A percentile compares a stretch with the other conserved stretches of the same genome.
Conservation (phyloP, 495 filamentous ascomycete genomes). For the Chaetomidium leptoderma region DNA sequence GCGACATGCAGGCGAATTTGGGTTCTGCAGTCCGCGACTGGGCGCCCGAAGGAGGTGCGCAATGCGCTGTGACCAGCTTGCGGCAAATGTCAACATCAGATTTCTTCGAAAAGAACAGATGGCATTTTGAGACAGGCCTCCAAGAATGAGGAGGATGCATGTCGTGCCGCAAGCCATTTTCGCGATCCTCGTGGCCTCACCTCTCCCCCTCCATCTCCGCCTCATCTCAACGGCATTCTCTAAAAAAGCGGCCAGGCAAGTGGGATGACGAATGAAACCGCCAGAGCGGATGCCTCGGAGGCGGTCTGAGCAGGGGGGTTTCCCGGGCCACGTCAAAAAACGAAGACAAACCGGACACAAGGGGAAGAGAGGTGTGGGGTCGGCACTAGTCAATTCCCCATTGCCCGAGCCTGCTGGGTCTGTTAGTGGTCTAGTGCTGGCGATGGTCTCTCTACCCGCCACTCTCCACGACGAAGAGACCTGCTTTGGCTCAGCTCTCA, state of each 20-base stretch:
- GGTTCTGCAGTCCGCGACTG: background rate
- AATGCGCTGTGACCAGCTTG: no score
- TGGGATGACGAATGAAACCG: constrained; percentile 25
- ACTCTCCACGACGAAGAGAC: background rate
- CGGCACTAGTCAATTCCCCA: background rate
- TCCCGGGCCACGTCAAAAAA: constrained; percentile 20
- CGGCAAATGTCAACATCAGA: no score
- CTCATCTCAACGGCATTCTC: background rate
- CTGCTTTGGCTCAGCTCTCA: background rate
- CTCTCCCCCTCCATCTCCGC: background rate
- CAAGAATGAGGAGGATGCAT: background rate
- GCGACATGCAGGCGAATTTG: background rate
- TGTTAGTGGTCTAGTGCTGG: background rate
- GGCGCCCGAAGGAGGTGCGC: no score
- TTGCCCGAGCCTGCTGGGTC: background rate
- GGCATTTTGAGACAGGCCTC: background rate
- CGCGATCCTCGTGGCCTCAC: background rate
- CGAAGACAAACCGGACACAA: constrained; percentile 19
- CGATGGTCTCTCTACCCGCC: background rate
- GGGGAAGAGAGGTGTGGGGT: constrained; percentile 9
- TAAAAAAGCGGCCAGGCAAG: background rate
- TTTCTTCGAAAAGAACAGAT: constrained; percentile 10
- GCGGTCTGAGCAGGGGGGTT: constrained; percentile 22
- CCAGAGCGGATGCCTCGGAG: constrained; percentile 29
- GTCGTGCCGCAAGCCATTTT: background rate